phyloP scores from a whole-genome alignment of 192 early-diverging fungal genomes.

The Geranomyces michiganensis region DNA sequence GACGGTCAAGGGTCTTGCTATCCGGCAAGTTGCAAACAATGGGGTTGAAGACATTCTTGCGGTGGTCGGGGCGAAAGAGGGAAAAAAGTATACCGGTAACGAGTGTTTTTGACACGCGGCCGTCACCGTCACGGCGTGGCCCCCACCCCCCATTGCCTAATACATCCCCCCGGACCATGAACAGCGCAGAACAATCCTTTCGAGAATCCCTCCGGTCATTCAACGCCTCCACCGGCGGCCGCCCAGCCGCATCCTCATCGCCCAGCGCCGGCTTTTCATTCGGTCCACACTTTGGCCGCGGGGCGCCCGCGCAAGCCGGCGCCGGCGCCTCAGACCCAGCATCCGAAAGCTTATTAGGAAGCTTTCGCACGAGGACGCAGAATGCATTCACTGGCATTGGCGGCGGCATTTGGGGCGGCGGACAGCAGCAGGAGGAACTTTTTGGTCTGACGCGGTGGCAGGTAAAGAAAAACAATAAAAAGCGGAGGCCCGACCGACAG shows the following conservation, averaged over 20 bases:
- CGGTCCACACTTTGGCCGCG: background rate
- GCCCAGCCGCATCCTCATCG: constrained; percentile 4
- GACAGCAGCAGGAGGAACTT: constrained; percentile 42
- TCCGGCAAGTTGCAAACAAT: too few relatives aligned
- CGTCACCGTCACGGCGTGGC: too few relatives aligned
- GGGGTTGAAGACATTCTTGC: too few relatives aligned
- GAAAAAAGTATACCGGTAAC: too few relatives aligned
- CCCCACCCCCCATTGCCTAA: too few relatives aligned
- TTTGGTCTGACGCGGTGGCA: constrained; percentile 50
- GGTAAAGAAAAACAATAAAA: constrained; percentile 19
- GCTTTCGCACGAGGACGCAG: constrained; percentile 43
- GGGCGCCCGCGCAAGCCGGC: background rate
- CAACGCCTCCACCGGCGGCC: constrained; percentile 27
- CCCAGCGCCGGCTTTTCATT: constrained; percentile 12
- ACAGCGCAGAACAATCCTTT: constrained; percentile 29
- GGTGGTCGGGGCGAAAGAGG: too few relatives aligned
- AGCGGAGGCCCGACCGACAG: background rate
- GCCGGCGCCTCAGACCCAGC: constrained; percentile 23
- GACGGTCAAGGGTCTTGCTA: too few relatives aligned
- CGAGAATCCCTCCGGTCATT: constrained; percentile 36
- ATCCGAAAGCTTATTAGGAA: constrained; percentile 38
- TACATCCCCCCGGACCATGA: background rate
- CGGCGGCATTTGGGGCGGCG: background rate
- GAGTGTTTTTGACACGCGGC: too few relatives aligned
- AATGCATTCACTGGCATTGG: constrained; percentile 44